These are phyloP conservation scores for Allomyces macrogynus DNA, from an alignment of 192 early-diverging fungal species.

Conservation along the genomic window DNA sequence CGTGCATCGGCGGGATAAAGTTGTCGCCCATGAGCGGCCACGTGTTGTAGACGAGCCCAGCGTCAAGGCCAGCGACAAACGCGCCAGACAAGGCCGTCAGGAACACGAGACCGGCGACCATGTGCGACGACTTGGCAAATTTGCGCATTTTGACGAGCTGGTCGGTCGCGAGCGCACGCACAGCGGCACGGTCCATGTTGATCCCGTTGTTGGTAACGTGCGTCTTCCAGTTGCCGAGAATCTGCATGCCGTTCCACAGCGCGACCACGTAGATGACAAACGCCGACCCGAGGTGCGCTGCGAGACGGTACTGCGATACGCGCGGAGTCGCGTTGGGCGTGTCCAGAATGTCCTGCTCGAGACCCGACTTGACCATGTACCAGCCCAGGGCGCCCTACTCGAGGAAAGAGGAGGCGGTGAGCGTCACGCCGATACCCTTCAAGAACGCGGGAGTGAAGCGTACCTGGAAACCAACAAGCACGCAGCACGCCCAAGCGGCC, in stretches of 20 bases:
- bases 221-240: constrained; percentile 27
- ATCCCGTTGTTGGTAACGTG: constrained; percentile 9
- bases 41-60: constrained; percentile 91
- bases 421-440: not conserved
- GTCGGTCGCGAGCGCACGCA: not conserved
- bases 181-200: constrained; percentile 1
- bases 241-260: constrained; percentile 55
- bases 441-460: not conserved
- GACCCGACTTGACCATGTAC: constrained; percentile 94
- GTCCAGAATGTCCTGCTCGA: constrained; percentile 57
- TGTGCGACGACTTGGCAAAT: constrained; percentile 9
- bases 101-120: constrained; percentile 49
- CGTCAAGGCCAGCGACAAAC: constrained; percentile 90
- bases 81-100: constrained; percentile 78
- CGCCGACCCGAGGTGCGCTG: constrained; percentile 72
- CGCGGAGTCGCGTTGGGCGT: constrained; percentile 63
- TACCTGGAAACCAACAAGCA: constrained; percentile 51
- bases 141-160: not conserved
- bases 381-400: constrained; percentile 73
- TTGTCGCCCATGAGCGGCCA: constrained; percentile 84
- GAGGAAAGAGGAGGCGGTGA: not conserved
- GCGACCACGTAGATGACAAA: constrained; percentile 69
- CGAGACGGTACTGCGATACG: constrained; percentile 84
- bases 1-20: constrained; percentile 49
- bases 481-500: constrained; percentile 37